phyloP scores from a whole-genome alignment of 805 yeast genomes.

The Saccharomycopsis fermentans region DNA sequence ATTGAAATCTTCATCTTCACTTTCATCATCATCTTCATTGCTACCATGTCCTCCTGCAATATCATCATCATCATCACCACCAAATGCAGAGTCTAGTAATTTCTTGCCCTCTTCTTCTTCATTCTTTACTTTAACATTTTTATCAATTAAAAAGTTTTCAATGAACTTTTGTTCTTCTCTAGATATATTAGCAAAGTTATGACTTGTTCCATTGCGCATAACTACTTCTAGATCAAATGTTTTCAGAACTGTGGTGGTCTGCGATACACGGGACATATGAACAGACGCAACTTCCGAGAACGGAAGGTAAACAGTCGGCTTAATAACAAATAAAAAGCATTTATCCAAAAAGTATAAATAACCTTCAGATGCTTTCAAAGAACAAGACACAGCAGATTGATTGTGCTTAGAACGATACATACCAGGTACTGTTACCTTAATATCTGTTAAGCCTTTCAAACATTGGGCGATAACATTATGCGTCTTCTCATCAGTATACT shows the following conservation, averaged over 20 bases:
- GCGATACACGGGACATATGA: slow-evolving; percentile 82
- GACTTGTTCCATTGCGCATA: slow-evolving; percentile 55
- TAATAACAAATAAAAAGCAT: slow-evolving; percentile 82
- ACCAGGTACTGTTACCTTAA: slow-evolving; percentile 79
- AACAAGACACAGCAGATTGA: slow-evolving; percentile 83
- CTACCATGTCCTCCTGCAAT: slow-evolving; percentile 37
- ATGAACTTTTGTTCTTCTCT: slow-evolving; percentile 80
- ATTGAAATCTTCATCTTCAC: slow-evolving; percentile 79
- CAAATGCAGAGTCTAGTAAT: slow-evolving; percentile 67
- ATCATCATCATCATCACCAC: slow-evolving; percentile 50
- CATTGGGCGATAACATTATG: slow-evolving; percentile 82
- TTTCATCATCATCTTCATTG: slow-evolving; percentile 56
- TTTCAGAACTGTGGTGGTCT: slow-evolving; percentile 62
- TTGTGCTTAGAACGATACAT: slow-evolving; percentile 64
- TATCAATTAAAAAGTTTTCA: slow-evolving; percentile 66
- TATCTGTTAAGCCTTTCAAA: slow-evolving; percentile 81
- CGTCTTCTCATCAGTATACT: slow-evolving; percentile 66
- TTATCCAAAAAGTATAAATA: slow-evolving; percentile 87
- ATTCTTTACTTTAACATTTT: slow-evolving; percentile 72
- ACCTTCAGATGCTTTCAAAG: slow-evolving; percentile 92
- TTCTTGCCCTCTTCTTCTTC: slow-evolving; percentile 85
- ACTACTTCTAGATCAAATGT: slow-evolving; percentile 86
- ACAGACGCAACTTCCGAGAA: slow-evolving; percentile 68
- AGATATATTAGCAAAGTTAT: slow-evolving; percentile 79
- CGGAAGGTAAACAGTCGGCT: slow-evolving; percentile 89